Evolutionary conservation across 2,329 filamentous ascomycete species (phyloP), one percentile per base, ranked within the genome.

Genomic region (Magnaporthiopsis incrustans): DNA sequence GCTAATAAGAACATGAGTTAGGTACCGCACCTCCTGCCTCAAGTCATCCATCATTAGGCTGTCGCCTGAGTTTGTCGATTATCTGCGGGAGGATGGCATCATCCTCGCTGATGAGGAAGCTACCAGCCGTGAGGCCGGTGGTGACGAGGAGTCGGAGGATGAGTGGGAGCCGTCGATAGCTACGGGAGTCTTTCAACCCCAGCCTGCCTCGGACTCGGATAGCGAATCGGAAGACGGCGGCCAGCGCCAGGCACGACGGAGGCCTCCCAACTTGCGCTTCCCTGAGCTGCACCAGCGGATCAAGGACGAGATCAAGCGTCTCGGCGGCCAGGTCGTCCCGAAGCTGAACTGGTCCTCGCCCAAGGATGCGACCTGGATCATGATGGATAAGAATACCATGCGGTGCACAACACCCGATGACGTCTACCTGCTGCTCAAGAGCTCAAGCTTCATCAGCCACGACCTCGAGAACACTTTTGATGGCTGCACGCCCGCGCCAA

Each of bases 311-410:
- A 97, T 99, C 67, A 77, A 81, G 15, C 89, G 93, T 70, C 83
- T 98, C 1, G 93, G 91, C 22, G 94, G 94, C 65, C 86, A 88
- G 66, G 93, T 97, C 11, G 88, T 90, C 1, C 95, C 95, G 0
- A 99, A 99, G 76, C 80, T 99, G 60, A 98, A 98, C 78, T 99
- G 95, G 95, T 97, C 93, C 7, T 89, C 92, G 4, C 95, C 95
- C 4, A 97, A 97, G 75, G 95, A 99, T 73, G 95, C 95, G 11
- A 91, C 90, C 27, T 97, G 92, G 89, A 97, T 99, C 75, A 86
- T 84, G 77, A 88, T 77, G 77, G 74, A 94, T 82, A 76, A 88
- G 70, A 99, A 99, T 76, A 96, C 91, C 60, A 89, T 97, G 78
- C 92, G 96, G 75, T 99, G 95, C 76, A 88, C 87, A 4, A 87